Conservation (phyloP, 345 rosid genomes). For the Murraya koenigii region DNA sequence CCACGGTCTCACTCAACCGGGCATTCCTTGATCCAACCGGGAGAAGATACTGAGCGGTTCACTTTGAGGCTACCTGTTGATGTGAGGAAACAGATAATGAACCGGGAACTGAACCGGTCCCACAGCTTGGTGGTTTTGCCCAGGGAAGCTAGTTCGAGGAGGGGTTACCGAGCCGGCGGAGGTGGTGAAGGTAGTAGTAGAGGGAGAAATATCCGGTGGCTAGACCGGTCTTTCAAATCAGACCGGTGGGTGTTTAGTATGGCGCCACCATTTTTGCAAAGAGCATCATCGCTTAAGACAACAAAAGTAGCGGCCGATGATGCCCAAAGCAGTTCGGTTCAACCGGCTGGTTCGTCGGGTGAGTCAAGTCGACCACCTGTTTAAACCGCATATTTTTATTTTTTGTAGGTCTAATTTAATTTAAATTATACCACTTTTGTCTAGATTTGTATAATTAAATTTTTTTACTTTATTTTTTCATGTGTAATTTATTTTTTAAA, state of each 20-base stretch:
- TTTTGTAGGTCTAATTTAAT: background rate
- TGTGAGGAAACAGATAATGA: constrained; percentile 65
- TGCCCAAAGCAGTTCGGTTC: constrained; percentile 28
- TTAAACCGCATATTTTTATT: constrained; percentile 20
- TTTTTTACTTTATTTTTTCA: background rate
- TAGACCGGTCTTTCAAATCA: constrained; percentile 34
- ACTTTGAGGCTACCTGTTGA: constrained; percentile 70
- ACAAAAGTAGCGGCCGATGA: constrained; percentile 43
- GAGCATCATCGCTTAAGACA: constrained; percentile 46
- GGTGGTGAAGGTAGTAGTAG: constrained; percentile 43
- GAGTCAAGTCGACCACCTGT: constrained; percentile 53
- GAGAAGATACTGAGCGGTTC: constrained; percentile 80
- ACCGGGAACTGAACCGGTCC: constrained; percentile 60
- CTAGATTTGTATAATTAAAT: background rate
- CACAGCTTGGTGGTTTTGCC: constrained; percentile 56
- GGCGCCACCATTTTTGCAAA: constrained; percentile 45
- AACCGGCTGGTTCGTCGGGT: constrained; percentile 16
- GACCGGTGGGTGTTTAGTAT: constrained; percentile 55
- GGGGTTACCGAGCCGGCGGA: constrained; percentile 36
- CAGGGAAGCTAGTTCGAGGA: constrained; percentile 48
- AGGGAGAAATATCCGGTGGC: constrained; percentile 27
- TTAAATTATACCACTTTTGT: background rate
- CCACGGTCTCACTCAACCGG: constrained; percentile 90
- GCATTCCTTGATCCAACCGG: constrained; percentile 81
- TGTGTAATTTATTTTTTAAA: background rate